Evolutionary conservation across 176 grass and related monocot species (phyloP), one percentile per base, ranked within the genome.

Genomic region (Eragrostis nindensis): DNA sequence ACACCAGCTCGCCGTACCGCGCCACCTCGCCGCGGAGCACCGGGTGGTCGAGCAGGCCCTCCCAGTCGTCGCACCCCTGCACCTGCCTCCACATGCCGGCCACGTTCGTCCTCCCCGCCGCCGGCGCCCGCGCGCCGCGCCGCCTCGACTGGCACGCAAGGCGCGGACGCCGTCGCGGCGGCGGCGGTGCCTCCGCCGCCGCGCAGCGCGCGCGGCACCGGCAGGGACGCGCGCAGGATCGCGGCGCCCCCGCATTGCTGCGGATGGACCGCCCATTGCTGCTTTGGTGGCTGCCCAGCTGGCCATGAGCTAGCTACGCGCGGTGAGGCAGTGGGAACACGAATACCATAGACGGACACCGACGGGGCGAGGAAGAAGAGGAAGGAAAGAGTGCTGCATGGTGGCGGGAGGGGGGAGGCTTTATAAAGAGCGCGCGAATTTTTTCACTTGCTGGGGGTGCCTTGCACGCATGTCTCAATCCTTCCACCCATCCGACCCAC

Each of bases 1-100:
- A 26, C 11, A 95, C 93, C 9, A 95, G 80, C 76, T 90, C 87
- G 52, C 82, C 93, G 68, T 95, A 95, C n/a, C 93, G 81, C 27
- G 90, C 82, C 62, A 95, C 78, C 89, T 95, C 93, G 18, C 59
- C 30, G 5, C 81, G 75, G 10, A 95, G 46, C 10, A 89, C 27
- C 5, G 89, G 84, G 69, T 90, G 80, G 12, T 84, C 60, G 0
- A 92, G 52, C 3, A 95, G 84, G 11, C 62, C 80, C 16, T 64
- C 68, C 92, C 92, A 95, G 68, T 95, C 73, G 46, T 85, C 76
- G 17, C 86, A 87, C 6, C 92, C 92, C 55, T 95, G 92, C 8
- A 92, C 68, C 77, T 87, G 60, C 77, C 87, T 68, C 92, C 92
- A 95, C 89, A 89, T 87, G 53, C 25, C 22, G 3, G 92, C 81